Evolutionary conservation across 257 asterid species (phyloP).

Genomic region (Cruciata laevipes): DNA sequence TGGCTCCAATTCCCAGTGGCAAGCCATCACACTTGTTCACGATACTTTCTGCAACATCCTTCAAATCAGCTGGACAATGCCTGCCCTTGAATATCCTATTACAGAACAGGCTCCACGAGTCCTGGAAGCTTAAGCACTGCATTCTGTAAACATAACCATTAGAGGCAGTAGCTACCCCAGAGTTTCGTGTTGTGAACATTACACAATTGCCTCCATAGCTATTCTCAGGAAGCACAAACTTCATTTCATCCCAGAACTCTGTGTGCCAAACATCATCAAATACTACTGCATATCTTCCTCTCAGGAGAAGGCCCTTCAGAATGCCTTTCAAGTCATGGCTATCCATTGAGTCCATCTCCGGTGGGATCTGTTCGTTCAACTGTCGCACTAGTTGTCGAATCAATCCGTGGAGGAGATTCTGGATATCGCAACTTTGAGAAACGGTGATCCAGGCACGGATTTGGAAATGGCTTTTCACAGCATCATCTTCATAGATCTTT

Average conservation of each 20-base stretch:
- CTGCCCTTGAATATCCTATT: background rate
- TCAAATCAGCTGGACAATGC: background rate
- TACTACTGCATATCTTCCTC: slow-evolving; percentile 14
- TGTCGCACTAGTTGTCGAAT: background rate
- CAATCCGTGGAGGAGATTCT: background rate
- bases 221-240: slow-evolving; percentile 11
- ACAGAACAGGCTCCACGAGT: slow-evolving; percentile 3
- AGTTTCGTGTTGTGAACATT: slow-evolving; percentile 2
- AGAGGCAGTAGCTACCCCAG: background rate
- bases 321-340: background rate
- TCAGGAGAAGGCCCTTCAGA: background rate
- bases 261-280: slow-evolving; percentile 22
- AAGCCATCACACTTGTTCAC: background rate
- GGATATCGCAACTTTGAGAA: background rate
- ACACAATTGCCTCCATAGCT: background rate
- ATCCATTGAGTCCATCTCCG: background rate
- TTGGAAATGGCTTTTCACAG: background rate
- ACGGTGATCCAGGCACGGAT: slow-evolving; percentile 3
- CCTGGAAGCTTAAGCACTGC: background rate
- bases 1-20: background rate
- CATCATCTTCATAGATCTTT: background rate
- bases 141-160: background rate
- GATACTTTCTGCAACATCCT: background rate
- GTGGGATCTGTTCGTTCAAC: background rate
- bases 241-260: slow-evolving; percentile 13